A percentile compares a stretch with the other conserved stretches of the same genome.
These are phyloP conservation scores for Trichocomaceae sp. DNA, from an alignment of 2,329 filamentous ascomycete genomes.

Conservation along the genomic window DNA sequence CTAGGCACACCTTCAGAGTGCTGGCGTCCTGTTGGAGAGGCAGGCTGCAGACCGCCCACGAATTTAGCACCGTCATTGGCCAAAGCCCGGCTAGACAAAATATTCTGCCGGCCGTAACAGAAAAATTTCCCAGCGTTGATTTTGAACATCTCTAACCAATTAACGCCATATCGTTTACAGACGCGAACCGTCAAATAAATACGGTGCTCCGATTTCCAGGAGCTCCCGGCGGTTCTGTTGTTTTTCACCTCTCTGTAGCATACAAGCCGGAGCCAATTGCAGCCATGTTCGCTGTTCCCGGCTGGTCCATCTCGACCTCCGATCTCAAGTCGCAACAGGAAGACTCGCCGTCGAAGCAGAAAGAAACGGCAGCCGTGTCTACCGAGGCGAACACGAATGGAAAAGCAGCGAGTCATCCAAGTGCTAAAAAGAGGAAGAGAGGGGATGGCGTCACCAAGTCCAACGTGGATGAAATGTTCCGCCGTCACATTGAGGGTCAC, in stretches of 20 bases:
- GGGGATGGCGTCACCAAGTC: constrained; percentile 51
- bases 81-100: neutral
- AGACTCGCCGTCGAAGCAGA: constrained; percentile 37
- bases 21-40: too few relatives aligned
- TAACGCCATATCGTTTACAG: neutral
- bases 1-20: too few relatives aligned
- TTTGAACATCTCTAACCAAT: neutral
- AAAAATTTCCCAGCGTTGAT: neutral
- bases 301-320: constrained; percentile 75
- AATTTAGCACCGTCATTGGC: neutral
- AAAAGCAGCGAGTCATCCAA: constrained; percentile 19
- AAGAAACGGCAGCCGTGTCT: constrained; percentile 29
- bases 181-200: neutral
- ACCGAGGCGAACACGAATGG: constrained; percentile 14
- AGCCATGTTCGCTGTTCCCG: constrained; percentile 79
- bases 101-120: constrained; percentile 6
- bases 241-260: too few relatives aligned
- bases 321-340: constrained; percentile 64
- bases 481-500: constrained; percentile 65
- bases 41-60: neutral
- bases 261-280: neutral
- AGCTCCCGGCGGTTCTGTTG: too few relatives aligned
- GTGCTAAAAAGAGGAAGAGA: constrained; percentile 48
- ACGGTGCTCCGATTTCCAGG: neutral
- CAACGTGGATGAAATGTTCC: constrained; percentile 74